These are phyloP conservation scores for Ogataea paradorogensis DNA, from an alignment of 805 yeast species.

Conservation along the genomic window DNA sequence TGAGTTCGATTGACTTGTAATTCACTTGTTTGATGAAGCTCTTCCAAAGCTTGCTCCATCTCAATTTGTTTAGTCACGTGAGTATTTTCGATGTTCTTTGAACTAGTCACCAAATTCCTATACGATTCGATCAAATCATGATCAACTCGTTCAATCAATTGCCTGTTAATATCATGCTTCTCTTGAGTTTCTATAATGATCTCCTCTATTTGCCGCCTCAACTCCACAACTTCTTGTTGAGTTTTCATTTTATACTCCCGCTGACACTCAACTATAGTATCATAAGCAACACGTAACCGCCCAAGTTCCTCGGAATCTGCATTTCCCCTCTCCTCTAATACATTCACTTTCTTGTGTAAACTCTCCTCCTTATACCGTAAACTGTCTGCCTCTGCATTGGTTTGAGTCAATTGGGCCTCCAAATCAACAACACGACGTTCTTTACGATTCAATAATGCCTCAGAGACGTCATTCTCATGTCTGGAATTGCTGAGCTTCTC, in stretches of 20 bases:
- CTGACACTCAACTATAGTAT: conserved; percentile 51
- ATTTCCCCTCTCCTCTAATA: conserved; percentile 45
- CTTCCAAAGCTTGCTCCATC: conserved; percentile 41
- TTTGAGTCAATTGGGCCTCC: conserved; percentile 53
- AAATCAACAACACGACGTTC: conserved; percentile 66
- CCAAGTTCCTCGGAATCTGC: conserved; percentile 50
- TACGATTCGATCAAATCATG: conserved; percentile 48
- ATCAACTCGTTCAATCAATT: conserved; percentile 42
- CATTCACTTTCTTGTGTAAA: conserved; percentile 47
- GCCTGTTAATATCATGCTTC: conserved; percentile 34
- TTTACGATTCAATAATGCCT: conserved; percentile 64
- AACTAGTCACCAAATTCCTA: conserved; percentile 45
- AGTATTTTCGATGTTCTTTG: conserved; percentile 47
- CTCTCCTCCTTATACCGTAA: conserved; percentile 48
- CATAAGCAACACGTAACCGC: conserved; percentile 56
- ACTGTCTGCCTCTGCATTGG: conserved; percentile 46
- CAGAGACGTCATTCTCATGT: conserved; percentile 75
- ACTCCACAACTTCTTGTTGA: conserved; percentile 38
- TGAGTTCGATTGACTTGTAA: conserved; percentile 49
- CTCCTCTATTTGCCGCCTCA: conserved; percentile 37
- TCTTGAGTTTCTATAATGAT: conserved; percentile 36
- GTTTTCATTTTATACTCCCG: conserved; percentile 48
- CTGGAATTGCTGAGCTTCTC: conserved; percentile 68
- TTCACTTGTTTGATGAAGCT: conserved; percentile 43
- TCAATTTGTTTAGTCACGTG: conserved; percentile 46